Conservation (phyloP, 208 protist genomes). For the Leishmania turanica region DNA sequence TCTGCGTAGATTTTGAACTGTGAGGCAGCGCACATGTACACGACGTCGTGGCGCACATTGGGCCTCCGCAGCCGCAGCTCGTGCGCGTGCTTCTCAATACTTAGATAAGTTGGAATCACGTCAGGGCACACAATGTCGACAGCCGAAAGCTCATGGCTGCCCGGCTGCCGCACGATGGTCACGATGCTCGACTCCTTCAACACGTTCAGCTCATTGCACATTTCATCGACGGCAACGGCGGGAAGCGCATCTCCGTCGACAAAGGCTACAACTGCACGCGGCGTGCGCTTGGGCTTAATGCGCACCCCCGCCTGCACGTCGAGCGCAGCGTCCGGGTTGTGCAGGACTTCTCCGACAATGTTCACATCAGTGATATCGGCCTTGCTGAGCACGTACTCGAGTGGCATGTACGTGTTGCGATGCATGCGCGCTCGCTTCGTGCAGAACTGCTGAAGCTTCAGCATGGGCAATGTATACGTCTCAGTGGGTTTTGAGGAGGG, state of each 20-base stretch:
- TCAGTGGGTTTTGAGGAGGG: conserved; percentile 28
- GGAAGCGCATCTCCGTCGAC: conserved; percentile 78
- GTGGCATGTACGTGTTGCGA: conserved; percentile 32
- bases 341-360: conserved; percentile 41
- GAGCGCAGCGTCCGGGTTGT: conserved; percentile 25
- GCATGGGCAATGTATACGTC: conserved; percentile 1
- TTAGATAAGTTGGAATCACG: conserved; percentile 56
- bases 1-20: conserved; percentile 61
- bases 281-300: conserved; percentile 47
- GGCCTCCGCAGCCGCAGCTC: conserved; percentile 43
- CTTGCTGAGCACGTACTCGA: conserved; percentile 46
- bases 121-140: conserved; percentile 54
- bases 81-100: conserved; percentile 62
- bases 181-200: conserved; percentile 44
- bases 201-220: conserved; percentile 66
- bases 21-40: conserved; percentile 77
- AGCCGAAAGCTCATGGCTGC: conserved; percentile 35
- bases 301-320: conserved; percentile 49
- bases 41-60: conserved; percentile 65
- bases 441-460: conserved; percentile 29
- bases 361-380: conserved; percentile 27
- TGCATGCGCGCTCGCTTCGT: conserved; percentile 9
- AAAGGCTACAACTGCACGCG: conserved; percentile 54
- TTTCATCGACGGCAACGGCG: conserved; percentile 49
- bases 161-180: conserved; percentile 53